Conservation (phyloP, 2,329 filamentous ascomycete species). For the Alternaria alternata region DNA sequence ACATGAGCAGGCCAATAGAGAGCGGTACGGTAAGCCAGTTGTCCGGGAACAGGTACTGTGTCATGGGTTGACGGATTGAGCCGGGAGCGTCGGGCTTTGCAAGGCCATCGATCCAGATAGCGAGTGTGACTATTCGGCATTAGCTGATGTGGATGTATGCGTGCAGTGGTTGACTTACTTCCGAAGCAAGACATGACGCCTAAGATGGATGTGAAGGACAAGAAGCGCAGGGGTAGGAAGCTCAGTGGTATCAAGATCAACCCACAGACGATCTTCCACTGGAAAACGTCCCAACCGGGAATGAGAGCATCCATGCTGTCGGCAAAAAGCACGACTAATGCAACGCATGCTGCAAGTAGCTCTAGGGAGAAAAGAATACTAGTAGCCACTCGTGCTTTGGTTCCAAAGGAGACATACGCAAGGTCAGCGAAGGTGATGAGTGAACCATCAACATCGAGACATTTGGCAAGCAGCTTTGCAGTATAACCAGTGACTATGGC, state of each 20-base stretch:
- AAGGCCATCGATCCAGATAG: constrained; percentile 86
- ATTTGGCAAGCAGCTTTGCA: constrained; percentile 82
- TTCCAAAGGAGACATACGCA: constrained; percentile 88
- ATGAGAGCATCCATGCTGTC: constrained; percentile 85
- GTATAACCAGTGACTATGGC: constrained; percentile 85
- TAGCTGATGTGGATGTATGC: constrained; percentile 24
- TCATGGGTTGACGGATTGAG: constrained; percentile 81
- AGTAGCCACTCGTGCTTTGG: constrained; percentile 79
- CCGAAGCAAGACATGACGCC: constrained; percentile 90
- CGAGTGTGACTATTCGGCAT: constrained; percentile 72
- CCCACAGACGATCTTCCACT: constrained; percentile 88
- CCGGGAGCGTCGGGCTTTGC: constrained; percentile 81
- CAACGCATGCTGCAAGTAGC: constrained; percentile 86
- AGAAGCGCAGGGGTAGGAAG: constrained; percentile 80
- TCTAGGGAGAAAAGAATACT: constrained; percentile 89
- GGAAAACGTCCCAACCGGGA: constrained; percentile 70
- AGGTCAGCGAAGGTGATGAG: constrained; percentile 95
- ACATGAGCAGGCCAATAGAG: constrained; percentile 90
- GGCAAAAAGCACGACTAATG: constrained; percentile 91
- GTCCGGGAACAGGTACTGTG: constrained; percentile 80
- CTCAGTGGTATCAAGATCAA: constrained; percentile 80
- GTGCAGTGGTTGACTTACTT: constrained; percentile 68
- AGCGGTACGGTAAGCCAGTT: constrained; percentile 90
- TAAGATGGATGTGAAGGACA: constrained; percentile 90
- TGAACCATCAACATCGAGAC: constrained; percentile 83